Percentiles rank a stretch among this genome's conserved stretches.
phyloP scores from a whole-genome alignment of 139 green algal species.

The Yamagishiella unicocca region DNA sequence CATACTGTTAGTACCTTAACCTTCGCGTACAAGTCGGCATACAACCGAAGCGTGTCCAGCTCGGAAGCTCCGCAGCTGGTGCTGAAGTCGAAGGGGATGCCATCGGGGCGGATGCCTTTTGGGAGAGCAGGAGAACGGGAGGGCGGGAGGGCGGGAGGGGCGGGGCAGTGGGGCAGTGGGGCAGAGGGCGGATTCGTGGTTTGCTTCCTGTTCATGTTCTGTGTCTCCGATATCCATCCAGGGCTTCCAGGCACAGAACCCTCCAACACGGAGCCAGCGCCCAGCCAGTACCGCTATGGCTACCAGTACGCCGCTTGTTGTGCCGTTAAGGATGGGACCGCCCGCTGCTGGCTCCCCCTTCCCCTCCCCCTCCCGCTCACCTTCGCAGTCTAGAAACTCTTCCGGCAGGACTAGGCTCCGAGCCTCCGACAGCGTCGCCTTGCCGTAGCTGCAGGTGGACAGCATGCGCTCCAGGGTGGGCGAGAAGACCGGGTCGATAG shows the following conservation, averaged over 20 bases:
- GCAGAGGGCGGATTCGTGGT: not conserved
- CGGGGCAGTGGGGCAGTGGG: not conserved
- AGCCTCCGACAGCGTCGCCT: not conserved
- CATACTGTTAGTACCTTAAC: not conserved
- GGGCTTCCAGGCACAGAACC: too few relatives aligned
- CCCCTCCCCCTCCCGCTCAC: not conserved
- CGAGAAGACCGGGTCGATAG: not conserved
- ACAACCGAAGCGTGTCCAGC: not conserved
- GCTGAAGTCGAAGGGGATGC: not conserved
- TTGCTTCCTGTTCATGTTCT: too few relatives aligned
- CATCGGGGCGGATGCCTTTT: too few relatives aligned
- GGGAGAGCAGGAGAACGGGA: too few relatives aligned
- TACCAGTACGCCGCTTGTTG: too few relatives aligned
- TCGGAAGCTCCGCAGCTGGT: not conserved
- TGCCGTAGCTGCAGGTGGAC: not conserved
- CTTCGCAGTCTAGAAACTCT: not conserved
- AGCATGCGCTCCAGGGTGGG: slow-evolving; percentile 6
- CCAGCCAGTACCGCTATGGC: too few relatives aligned
- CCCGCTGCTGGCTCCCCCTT: too few relatives aligned
- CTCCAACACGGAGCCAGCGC: too few relatives aligned
- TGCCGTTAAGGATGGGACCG: too few relatives aligned
- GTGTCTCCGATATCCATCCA: too few relatives aligned
- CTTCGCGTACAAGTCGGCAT: not conserved
- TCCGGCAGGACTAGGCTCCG: not conserved
- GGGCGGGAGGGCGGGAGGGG: too few relatives aligned